Percentiles rank a stretch among this genome's conserved stretches.
Conservation (phyloP, 2,329 filamentous ascomycete species). For the Dichotomopilus funicola region DNA sequence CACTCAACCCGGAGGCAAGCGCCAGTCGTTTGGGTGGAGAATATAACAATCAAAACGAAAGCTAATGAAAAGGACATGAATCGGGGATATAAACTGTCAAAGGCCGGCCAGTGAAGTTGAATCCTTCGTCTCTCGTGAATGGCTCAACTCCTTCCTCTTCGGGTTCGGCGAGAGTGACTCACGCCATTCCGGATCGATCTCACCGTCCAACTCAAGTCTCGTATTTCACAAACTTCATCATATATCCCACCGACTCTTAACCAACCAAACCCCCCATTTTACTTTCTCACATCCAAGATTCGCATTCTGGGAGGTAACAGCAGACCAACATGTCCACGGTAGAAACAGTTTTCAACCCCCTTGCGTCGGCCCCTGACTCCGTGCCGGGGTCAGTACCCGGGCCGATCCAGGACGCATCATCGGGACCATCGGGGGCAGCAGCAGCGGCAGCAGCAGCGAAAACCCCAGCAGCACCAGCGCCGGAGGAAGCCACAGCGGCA, state of each 20-base stretch:
- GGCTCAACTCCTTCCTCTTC: conserved; percentile 2
- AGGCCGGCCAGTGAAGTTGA: neutral
- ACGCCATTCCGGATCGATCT: neutral
- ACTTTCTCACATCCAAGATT: too few species aligned
- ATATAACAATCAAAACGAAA: neutral
- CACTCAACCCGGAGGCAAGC: too few species aligned
- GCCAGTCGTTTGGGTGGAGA: neutral
- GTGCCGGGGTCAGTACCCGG: too few species aligned
- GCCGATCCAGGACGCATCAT: too few species aligned
- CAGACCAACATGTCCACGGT: too few species aligned
- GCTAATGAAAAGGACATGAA: neutral
- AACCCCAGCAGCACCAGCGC: neutral
- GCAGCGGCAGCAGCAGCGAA: neutral
- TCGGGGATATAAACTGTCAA: neutral
- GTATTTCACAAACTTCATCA: too few species aligned
- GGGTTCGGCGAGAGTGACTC: neutral
- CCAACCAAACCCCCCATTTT: too few species aligned
- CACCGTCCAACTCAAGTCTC: neutral
- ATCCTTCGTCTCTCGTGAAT: neutral
- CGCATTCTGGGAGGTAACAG: too few species aligned
- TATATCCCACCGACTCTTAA: too few species aligned
- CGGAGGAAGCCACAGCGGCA: neutral
- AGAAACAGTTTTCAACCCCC: too few species aligned
- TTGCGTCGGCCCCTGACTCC: too few species aligned
- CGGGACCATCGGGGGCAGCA: too few species aligned